Conservation (phyloP, 257 asterid species). For the Solanum neorickii region DNA sequence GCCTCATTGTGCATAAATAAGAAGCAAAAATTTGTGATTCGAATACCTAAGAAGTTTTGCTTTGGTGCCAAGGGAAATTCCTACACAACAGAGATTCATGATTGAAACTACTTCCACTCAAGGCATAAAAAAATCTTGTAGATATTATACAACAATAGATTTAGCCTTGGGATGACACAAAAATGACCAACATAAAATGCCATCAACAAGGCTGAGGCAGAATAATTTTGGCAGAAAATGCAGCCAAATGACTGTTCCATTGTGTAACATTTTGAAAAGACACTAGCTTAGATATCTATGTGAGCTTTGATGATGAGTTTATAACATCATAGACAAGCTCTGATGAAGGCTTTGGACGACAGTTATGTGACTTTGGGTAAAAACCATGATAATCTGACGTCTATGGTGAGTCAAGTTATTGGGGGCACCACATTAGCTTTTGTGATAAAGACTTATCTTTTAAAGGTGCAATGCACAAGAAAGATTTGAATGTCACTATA, state of each 20-base stretch:
- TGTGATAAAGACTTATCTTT: neutral
- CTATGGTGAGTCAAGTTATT: no score
- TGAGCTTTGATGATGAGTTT: no score
- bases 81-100: neutral
- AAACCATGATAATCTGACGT: no score
- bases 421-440: neutral
- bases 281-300: no score
- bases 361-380: no score
- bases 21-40: neutral
- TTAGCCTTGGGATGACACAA: fast-evolving
- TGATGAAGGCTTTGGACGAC: no score
- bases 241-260: no score
- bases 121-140: neutral
- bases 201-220: no score
- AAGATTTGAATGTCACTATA: neutral
- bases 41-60: neutral
- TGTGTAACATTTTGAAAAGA: no score
- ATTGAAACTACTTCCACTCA: neutral
- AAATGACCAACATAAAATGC: no score
- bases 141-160: neutral
- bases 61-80: neutral
- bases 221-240: no score
- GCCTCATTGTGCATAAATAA: neutral
- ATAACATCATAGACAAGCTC: no score
- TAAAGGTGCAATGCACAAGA: neutral